phyloP scores from a whole-genome alignment of 169 alveolate genomes.

The Plasmodium gaboni region DNA sequence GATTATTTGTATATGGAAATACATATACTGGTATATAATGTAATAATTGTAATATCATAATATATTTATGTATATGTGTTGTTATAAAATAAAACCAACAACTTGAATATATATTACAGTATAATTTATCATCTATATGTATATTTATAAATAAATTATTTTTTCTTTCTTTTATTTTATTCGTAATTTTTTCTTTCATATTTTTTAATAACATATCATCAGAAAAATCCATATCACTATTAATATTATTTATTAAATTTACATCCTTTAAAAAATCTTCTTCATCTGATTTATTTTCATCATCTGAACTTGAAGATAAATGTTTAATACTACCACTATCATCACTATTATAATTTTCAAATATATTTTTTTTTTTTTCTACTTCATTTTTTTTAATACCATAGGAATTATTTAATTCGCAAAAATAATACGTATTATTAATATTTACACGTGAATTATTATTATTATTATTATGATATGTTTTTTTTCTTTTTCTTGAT shows the following conservation, averaged over 20 bases:
- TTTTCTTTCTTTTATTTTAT: conserved; percentile 53
- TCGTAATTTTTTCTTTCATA: conserved; percentile 3
- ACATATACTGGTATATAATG: conserved; percentile 65
- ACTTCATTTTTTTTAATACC: neutral
- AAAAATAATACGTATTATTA: neutral
- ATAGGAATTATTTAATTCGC: no score
- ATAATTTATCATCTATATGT: conserved; percentile 37
- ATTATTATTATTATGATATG: neutral
- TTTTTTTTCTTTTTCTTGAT: conserved; percentile 7
- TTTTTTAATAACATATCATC: conserved; percentile 2
- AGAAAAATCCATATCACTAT: conserved; percentile 15
- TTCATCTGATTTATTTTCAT: neutral
- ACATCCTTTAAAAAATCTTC: conserved; percentile 9
- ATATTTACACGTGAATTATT: neutral
- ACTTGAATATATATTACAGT: conserved; percentile 32
- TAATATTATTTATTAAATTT: neutral
- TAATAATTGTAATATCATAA: conserved; percentile 55
- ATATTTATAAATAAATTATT: conserved; percentile 61
- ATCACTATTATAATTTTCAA: conserved; percentile 36
- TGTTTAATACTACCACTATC: conserved; percentile 60
- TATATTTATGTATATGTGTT: conserved; percentile 38
- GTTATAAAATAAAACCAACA: conserved; percentile 75
- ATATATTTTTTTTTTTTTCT: conserved; percentile 3
- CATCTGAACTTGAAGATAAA: conserved; percentile 1
- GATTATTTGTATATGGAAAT: conserved; percentile 73